Evolutionary conservation across 1,139 yeast genomes (phyloP).

Genomic region (Candida pseudoviswanathii): DNA sequence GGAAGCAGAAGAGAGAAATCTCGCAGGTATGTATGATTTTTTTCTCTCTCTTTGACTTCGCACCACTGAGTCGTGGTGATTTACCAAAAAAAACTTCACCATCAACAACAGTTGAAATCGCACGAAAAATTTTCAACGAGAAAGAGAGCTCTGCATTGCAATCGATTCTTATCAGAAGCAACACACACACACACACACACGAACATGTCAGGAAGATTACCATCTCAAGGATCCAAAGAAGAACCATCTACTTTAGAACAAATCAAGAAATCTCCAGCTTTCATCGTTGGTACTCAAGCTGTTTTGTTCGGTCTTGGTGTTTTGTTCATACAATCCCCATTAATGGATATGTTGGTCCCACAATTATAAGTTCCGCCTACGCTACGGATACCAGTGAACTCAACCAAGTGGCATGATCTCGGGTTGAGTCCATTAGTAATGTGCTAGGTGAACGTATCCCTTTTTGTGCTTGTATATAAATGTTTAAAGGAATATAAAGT

Average conservation of each 20-base stretch:
- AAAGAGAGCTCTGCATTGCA: background rate
- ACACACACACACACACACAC: constrained; percentile 2
- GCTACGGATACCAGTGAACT: no score
- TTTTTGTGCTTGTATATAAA: background rate
- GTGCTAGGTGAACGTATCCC: background rate
- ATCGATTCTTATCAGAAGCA: background rate
- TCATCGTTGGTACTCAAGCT: constrained; percentile 63
- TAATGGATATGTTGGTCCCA: constrained; percentile 82
- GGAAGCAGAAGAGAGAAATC: background rate
- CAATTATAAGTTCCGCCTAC: constrained; percentile 45
- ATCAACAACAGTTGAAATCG: background rate
- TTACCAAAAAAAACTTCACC: constrained; percentile 4
- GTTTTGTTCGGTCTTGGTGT: constrained; percentile 72
- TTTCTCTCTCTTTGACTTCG: background rate
- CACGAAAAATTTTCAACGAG: constrained; percentile 9
- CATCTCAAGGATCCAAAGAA: constrained; percentile 23
- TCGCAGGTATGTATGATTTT: background rate
- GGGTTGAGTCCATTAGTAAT: background rate
- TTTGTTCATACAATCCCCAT: constrained; percentile 71
- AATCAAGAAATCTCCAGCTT: constrained; percentile 63
- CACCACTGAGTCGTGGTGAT: constrained; percentile 4
- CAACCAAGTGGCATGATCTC: background rate
- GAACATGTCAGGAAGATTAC: constrained; percentile 31
- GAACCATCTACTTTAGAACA: constrained; percentile 45
- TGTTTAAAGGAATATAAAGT: background rate